Evolutionary conservation across 1,284 basidiomycete species (phyloP), one percentile per base, ranked within the genome.

Genomic region (Fomitopsis pinicola): DNA sequence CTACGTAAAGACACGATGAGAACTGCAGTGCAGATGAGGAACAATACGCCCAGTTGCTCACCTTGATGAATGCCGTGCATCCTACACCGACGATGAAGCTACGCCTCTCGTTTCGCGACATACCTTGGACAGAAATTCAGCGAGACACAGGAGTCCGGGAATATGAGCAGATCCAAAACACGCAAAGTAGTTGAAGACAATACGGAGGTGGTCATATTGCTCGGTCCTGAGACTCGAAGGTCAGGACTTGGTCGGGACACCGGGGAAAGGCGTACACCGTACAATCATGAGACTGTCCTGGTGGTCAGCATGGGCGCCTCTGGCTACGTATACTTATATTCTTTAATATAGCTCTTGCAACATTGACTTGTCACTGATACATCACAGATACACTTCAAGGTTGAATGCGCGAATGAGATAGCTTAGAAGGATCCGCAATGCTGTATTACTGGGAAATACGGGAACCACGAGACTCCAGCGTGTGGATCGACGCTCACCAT

Each of bases 41-140:
- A 15, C 6, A 40, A 40, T 40, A 15, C 2, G n/a, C 45, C 46
- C 53, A 33, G 22, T 22, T 22, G 64, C 70, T 58, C 61, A 85
- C 87, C 83, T 93, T 93, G 71, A 87, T 87, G 74, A 94, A 94
- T 22, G 87, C 87, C 0, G 91, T 94, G 72, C 88, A 89, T 68
- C 92, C 91, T 55, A 83, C 87, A 19, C 91, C 92, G 59, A 93
- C 77, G 57, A 94, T 80, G 68, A 91, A 91, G 28, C 82, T 82
- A 59, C 88, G 77, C 60, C 80, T 78, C 62, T 79, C 79, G 62
- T 73, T 70, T 35, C 62, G n/a, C 22, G 66, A 14, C 73, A 74
- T 75, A 14, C 42, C 38, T 52, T 36, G 33, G 12, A 9, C 10
- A 33, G 22, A 45, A 9, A 4, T 7, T 28, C 22, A 26, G 45